Evolutionary conservation across 2,329 filamentous ascomycete species (phyloP).

Genomic region (Cladosporium sp.): DNA sequence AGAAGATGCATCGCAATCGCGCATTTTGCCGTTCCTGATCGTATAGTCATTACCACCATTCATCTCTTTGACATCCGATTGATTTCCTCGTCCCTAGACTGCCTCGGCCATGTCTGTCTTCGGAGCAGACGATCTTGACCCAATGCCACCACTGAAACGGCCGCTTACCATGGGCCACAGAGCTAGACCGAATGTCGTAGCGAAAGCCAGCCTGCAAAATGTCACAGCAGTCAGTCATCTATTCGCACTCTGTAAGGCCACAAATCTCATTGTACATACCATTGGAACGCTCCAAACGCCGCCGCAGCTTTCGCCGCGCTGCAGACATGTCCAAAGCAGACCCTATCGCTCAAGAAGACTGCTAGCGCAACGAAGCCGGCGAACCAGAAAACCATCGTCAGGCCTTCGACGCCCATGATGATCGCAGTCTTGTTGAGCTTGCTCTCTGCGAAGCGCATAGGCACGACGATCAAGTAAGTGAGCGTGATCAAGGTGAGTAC

Average conservation of each 20-base stretch:
- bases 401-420: slow-evolving; percentile 62
- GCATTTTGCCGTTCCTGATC: not conserved
- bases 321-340: slow-evolving; percentile 56
- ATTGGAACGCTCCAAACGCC: slow-evolving; percentile 64
- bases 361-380: slow-evolving; percentile 76
- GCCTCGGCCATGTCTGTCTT: slow-evolving; percentile 37
- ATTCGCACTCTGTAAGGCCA: not conserved
- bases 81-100: slow-evolving; percentile 23
- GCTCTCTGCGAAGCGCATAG: slow-evolving; percentile 38
- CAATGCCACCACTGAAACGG: slow-evolving; percentile 26
- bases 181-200: slow-evolving; percentile 47
- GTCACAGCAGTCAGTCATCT: not conserved
- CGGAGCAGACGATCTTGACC: slow-evolving; percentile 16
- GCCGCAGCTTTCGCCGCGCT: slow-evolving; percentile 58
- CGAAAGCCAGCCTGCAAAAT: slow-evolving; percentile 46
- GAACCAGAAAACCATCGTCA: slow-evolving; percentile 89
- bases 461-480: slow-evolving; percentile 65
- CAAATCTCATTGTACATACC: slow-evolving; percentile 33
- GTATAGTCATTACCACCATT: not conserved
- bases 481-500: slow-evolving; percentile 72
- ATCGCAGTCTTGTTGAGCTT: slow-evolving; percentile 59
- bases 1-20: not conserved
- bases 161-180: slow-evolving; percentile 45
- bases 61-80: not conserved
- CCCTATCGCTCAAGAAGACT: slow-evolving; percentile 55